phyloP scores from a whole-genome alignment of 1,284 basidiomycete genomes.

The Microbotryum saponariae region DNA sequence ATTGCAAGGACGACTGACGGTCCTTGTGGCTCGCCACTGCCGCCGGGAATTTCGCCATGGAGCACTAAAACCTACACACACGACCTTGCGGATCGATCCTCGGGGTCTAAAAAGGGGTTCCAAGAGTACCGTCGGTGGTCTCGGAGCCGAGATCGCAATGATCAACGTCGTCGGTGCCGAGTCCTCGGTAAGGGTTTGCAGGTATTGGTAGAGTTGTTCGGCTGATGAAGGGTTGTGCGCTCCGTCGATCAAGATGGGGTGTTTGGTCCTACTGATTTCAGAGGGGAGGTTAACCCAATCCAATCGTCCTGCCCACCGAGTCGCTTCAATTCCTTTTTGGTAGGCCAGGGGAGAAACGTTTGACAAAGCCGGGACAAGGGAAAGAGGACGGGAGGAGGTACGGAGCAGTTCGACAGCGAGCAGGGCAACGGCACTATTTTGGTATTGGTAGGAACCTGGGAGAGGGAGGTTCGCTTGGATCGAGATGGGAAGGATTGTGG shows the following conservation, averaged over 20 bases:
- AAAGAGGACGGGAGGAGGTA: conserved; percentile 42
- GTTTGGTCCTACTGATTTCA: not conserved
- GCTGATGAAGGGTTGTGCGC: conserved; percentile 91
- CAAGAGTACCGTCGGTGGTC: conserved; percentile 53
- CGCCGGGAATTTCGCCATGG: too few species aligned
- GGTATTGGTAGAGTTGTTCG: conserved; percentile 59
- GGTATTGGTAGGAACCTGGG: conserved; percentile 72
- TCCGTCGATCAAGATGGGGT: conserved; percentile 69
- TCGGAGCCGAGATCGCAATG: conserved; percentile 26
- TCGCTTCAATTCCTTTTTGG: conserved; percentile 53
- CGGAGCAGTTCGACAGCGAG: conserved; percentile 59
- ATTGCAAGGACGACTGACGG: too few species aligned
- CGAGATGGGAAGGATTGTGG: accelerated
- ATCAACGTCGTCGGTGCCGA: conserved; percentile 29
- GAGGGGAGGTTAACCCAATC: conserved; percentile 53
- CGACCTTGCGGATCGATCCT: conserved; percentile 47
- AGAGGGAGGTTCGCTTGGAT: conserved; percentile 47
- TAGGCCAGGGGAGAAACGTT: conserved; percentile 50
- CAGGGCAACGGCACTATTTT: conserved; percentile 66
- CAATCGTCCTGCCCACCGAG: conserved; percentile 75
- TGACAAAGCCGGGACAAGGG: conserved; percentile 22
- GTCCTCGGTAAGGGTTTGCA: conserved; percentile 48
- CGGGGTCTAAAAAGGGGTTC: conserved; percentile 70
- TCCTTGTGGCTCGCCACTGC: too few species aligned
- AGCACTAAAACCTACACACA: conserved; percentile 36